These are phyloP conservation scores for Stygiomarasmius scandens DNA, from an alignment of 1,284 basidiomycete genomes.

Conservation along the genomic window DNA sequence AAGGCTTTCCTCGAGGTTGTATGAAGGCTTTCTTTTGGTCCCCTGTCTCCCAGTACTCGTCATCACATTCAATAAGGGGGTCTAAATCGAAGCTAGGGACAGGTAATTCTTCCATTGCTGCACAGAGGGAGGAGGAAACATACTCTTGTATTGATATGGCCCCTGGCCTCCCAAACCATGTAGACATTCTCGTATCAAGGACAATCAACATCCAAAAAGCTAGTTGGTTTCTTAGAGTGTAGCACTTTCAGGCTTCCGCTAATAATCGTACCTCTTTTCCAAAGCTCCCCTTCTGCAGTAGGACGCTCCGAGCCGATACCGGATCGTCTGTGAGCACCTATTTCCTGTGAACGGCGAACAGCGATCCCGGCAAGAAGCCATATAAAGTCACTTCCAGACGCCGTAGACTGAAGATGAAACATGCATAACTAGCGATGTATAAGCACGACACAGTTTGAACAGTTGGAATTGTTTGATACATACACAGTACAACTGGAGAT, in stretches of 20 bases:
- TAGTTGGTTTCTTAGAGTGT: conserved; percentile 38
- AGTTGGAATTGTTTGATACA: neutral
- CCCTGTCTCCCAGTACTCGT: conserved; percentile 60
- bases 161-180: conserved; percentile 50
- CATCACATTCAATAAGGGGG: conserved; percentile 61
- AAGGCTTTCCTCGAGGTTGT: conserved; percentile 49
- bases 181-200: conserved; percentile 37
- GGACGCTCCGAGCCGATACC: too few species aligned
- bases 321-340: conserved; percentile 57
- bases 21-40: conserved; percentile 43
- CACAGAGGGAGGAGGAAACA: conserved; percentile 10
- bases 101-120: neutral
- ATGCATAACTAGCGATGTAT: conserved; percentile 40
- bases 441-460: too few species aligned
- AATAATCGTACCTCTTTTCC: neutral
- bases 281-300: neutral
- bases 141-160: conserved; percentile 54
- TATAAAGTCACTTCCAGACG: conserved; percentile 41
- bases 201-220: conserved; percentile 44
- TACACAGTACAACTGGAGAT: conserved; percentile 3
- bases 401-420: conserved; percentile 30
- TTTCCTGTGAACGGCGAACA: conserved; percentile 68
- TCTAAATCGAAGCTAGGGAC: conserved; percentile 57
- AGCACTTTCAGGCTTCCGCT: too few species aligned
- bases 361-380: conserved; percentile 72